A percentile compares a stretch with the other conserved stretches of the same genome.
These are phyloP conservation scores for Cryptococcus sp. DNA, from an alignment of 1,284 basidiomycete genomes.

Conservation along the genomic window DNA sequence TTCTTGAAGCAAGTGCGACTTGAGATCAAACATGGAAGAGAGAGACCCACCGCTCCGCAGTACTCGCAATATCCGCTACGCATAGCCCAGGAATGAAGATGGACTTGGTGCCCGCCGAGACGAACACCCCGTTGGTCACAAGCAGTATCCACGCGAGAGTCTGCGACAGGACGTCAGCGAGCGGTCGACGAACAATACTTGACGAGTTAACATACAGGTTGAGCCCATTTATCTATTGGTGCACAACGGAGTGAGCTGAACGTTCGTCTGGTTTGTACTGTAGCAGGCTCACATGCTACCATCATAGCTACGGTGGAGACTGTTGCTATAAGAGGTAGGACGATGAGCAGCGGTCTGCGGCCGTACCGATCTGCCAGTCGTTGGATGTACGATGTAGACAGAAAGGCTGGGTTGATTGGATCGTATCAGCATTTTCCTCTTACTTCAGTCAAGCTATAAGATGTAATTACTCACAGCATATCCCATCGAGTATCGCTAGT, in stretches of 20 bases:
- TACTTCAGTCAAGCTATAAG: neutral
- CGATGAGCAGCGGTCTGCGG: conserved; percentile 29
- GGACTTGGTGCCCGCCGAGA: conserved; percentile 40
- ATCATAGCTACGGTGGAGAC: conserved; percentile 33
- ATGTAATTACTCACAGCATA: conserved; percentile 27
- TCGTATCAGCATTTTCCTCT: neutral
- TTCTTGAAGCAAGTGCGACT: neutral
- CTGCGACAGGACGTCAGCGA: conserved; percentile 6
- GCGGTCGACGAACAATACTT: neutral
- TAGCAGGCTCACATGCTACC: conserved; percentile 31
- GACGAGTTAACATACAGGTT: neutral
- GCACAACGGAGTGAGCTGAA: neutral
- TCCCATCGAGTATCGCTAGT: conserved; percentile 36
- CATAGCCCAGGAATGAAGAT: conserved; percentile 36
- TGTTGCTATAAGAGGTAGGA: conserved; percentile 33
- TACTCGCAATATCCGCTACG: conserved; percentile 34
- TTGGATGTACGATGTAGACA: conserved; percentile 38
- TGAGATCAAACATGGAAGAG: neutral
- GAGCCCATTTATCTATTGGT: conserved; percentile 17
- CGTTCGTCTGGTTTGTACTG: neutral
- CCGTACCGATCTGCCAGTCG: conserved; percentile 32
- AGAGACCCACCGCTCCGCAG: conserved; percentile 23
- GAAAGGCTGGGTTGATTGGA: conserved; percentile 28
- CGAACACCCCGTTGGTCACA: conserved; percentile 30
- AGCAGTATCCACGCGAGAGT: conserved; percentile 31